Evolutionary conservation across 1,284 basidiomycete genomes (phyloP).

Genomic region (Tetrapyrgos nigripes): DNA sequence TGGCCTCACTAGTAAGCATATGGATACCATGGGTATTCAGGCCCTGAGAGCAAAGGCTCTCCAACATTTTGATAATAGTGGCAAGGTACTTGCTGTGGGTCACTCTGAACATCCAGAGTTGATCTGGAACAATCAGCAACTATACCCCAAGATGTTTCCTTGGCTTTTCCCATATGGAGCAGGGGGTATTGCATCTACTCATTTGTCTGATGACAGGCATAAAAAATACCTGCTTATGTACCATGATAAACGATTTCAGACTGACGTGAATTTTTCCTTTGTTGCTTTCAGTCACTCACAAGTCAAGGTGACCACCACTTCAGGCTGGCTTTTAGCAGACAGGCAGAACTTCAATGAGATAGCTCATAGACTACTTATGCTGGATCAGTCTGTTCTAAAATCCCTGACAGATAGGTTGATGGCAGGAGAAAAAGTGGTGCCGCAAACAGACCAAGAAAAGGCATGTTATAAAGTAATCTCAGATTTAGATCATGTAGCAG

Average conservation of each 20-base stretch:
- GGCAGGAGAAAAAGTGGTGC: constrained; percentile 28
- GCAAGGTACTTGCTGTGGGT: constrained; percentile 28
- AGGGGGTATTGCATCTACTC: constrained; percentile 33
- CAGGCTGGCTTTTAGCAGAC: constrained; percentile 36
- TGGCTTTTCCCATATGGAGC: constrained; percentile 47
- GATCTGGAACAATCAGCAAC: constrained; percentile 38
- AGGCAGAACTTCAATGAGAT: constrained; percentile 31
- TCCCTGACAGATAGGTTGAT: constrained; percentile 28
- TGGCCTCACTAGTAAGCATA: constrained; percentile 32
- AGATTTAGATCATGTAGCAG: constrained; percentile 40
- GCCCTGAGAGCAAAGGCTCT: constrained; percentile 27
- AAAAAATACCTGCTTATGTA: constrained; percentile 37
- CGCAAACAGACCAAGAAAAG: constrained; percentile 37
- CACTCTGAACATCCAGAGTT: constrained; percentile 22
- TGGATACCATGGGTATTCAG: constrained; percentile 18
- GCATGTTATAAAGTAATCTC: constrained; percentile 39
- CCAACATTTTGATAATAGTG: constrained; percentile 25
- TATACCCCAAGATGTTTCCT: constrained; percentile 42
- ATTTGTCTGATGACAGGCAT: constrained; percentile 26
- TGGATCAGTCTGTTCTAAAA: constrained; percentile 30
- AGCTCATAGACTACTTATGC: constrained; percentile 26
- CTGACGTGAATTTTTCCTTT: constrained; percentile 40
- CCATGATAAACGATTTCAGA: constrained; percentile 46
- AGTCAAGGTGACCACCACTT: constrained; percentile 34
- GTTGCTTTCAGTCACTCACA: constrained; percentile 47